phyloP scores from a whole-genome alignment of 2,329 filamentous ascomycete genomes.

The Capronia americana region DNA sequence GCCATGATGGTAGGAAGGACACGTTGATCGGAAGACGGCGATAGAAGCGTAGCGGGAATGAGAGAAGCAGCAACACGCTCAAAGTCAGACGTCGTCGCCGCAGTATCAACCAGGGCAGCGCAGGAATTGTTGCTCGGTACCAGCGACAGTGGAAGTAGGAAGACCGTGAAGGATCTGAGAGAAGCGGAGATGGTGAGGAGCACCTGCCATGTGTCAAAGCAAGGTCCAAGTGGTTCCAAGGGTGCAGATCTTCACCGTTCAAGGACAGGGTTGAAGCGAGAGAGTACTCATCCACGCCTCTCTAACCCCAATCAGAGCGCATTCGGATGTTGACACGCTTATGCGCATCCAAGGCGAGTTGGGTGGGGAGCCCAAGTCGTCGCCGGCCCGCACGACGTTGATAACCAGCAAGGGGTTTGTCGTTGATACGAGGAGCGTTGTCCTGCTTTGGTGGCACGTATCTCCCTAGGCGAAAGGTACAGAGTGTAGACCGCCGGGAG shows the following conservation, averaged over 20 bases:
- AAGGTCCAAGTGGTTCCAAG: constrained; percentile 20
- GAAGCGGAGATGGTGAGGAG: constrained; percentile 5
- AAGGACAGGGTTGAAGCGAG: constrained; percentile 17
- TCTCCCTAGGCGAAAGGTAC: constrained; percentile 2
- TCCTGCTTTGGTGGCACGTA: background rate
- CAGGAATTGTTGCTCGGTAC: background rate
- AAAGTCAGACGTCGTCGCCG: background rate
- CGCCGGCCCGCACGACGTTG: constrained; percentile 2
- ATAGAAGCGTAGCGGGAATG: background rate
- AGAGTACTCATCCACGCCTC: background rate
- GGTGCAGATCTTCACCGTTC: constrained; percentile 23
- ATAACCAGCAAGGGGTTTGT: constrained; percentile 1
- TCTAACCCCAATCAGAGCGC: constrained; percentile 1
- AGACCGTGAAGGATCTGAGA: constrained; percentile 2
- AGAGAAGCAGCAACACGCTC: background rate
- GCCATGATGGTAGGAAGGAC: constrained; percentile 33
- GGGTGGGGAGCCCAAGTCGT: background rate
- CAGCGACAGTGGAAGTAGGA: constrained; percentile 7
- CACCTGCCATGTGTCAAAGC: constrained; percentile 28
- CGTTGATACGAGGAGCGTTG: background rate
- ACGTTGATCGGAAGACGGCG: background rate
- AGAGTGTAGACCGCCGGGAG: constrained; percentile 3
- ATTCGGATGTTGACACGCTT: constrained; percentile 4
- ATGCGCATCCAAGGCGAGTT: constrained; percentile 17
- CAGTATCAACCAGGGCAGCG: background rate